Conservation (phyloP, 495 filamentous ascomycete genomes). For the Pseudomonodictys pantanalensis region DNA sequence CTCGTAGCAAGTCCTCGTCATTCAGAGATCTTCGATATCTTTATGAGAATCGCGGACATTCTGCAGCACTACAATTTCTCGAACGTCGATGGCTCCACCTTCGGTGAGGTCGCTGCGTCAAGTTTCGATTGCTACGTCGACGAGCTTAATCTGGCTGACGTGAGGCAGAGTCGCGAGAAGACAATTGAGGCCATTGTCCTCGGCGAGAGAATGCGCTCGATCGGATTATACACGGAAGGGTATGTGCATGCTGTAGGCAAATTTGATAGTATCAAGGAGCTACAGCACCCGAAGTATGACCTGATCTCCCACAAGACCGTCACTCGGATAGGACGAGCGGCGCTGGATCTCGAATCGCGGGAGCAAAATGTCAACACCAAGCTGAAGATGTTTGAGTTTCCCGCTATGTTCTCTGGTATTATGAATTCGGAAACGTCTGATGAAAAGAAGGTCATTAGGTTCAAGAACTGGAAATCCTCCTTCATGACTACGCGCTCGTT, state of each 20-base stretch:
- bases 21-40: constrained; percentile 67
- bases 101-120: constrained; percentile 71
- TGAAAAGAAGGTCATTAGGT: constrained; percentile 74
- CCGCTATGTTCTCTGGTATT: constrained; percentile 82
- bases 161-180: constrained; percentile 79
- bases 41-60: constrained; percentile 66
- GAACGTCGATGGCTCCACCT: constrained; percentile 76
- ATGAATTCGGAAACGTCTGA: constrained; percentile 71
- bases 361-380: constrained; percentile 63
- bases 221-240: constrained; percentile 80
- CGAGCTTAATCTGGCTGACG: constrained; percentile 72
- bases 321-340: constrained; percentile 75
- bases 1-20: constrained; percentile 72
- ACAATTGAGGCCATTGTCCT: constrained; percentile 86
- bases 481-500: constrained; percentile 74
- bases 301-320: constrained; percentile 68
- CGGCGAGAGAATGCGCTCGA: constrained; percentile 79
- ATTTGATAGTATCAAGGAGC: constrained; percentile 66
- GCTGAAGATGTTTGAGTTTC: constrained; percentile 83
- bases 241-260: constrained; percentile 93
- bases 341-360: constrained; percentile 71
- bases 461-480: constrained; percentile 73
- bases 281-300: constrained; percentile 65
- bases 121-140: constrained; percentile 76
- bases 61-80: constrained; percentile 74